Base-by-base conservation (phyloP, 306 rosid species). In the Mucuna pruriens region DNA sequence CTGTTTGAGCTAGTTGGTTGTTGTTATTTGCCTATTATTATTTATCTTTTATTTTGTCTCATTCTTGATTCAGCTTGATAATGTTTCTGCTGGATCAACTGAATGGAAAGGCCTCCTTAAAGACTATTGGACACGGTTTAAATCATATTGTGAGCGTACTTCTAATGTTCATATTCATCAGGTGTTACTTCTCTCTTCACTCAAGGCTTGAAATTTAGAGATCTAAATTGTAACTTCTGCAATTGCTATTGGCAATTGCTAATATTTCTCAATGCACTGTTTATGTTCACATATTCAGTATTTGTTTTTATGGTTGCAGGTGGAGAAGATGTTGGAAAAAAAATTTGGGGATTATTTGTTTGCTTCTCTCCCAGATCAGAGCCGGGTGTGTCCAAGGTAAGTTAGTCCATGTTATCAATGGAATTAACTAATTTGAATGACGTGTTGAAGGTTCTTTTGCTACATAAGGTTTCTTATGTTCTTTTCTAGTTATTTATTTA, bases 71-170 rank as follows among this genome's bases (percentile, higher is more conserved):
- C 88, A 96, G 99, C 99, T 96, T 62, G 99, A 96, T 76, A 96
- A 96, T 83, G 99, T 96, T 67, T 96, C 97, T 79, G 98, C 91
- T 82, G 98, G 99, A 67, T 80, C 84, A 80, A 96, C 99, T 73
- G 97, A 96, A 83, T 96, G 98, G 99, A 96, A 92, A 84, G 99
- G 98, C 86, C 98, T 96, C 83, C 93, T 96, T 8, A 87, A 72
- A 90, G 97, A 96, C 81, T 96, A 93, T 81, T 96, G 99, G 99
- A 90, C 97, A 6, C 93, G 97, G 17, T 93, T 93, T 87, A 93
- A 92, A 77, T 78, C 91, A 68, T 93, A 93, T 83, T 96, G 97
- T 83, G 97, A 93, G 16, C 89, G 74, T 55, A 82, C 94, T 29
- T 77, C 79, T 44, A 81, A 19, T 82, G 97, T 96, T 77, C 97